phyloP scores from a whole-genome alignment of 2,329 filamentous ascomycete species.

The Botryotinia calthae region DNA sequence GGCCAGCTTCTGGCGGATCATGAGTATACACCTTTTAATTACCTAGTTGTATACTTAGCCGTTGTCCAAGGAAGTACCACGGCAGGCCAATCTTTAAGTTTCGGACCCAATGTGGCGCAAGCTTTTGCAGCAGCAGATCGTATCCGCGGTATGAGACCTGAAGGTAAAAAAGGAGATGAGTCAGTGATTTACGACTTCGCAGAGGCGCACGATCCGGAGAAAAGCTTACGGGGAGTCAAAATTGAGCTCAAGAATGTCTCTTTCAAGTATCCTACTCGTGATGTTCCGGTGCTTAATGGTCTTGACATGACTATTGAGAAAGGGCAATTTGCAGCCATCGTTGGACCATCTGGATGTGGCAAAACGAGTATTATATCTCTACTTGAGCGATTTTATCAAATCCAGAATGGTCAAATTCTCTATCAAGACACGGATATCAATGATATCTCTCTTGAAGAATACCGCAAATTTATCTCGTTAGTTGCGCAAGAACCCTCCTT shows the following conservation, averaged over 20 bases:
- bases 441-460: conserved; percentile 57
- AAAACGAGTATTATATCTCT: conserved; percentile 59
- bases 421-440: conserved; percentile 61
- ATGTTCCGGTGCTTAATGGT: conserved; percentile 55
- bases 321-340: conserved; percentile 68
- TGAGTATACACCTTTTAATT: conserved; percentile 46
- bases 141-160: conserved; percentile 46
- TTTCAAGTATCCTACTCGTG: conserved; percentile 60
- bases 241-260: conserved; percentile 56
- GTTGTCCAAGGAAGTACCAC: conserved; percentile 52
- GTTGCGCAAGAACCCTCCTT: conserved; percentile 74
- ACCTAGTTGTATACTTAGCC: conserved; percentile 54
- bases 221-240: conserved; percentile 44
- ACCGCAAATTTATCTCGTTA: conserved; percentile 63
- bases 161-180: conserved; percentile 7
- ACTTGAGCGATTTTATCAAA: conserved; percentile 69
- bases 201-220: conserved; percentile 32
- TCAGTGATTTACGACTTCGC: conserved; percentile 19
- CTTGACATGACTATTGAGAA: conserved; percentile 59
- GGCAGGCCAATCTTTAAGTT: conserved; percentile 52
- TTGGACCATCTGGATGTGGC: conserved; percentile 59
- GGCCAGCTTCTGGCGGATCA: conserved; percentile 17
- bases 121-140: conserved; percentile 58
- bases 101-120: conserved; percentile 55
- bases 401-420: conserved; percentile 60